Conservation (phyloP, 73 alveolate species). For the Paramecium sexaurelia region DNA sequence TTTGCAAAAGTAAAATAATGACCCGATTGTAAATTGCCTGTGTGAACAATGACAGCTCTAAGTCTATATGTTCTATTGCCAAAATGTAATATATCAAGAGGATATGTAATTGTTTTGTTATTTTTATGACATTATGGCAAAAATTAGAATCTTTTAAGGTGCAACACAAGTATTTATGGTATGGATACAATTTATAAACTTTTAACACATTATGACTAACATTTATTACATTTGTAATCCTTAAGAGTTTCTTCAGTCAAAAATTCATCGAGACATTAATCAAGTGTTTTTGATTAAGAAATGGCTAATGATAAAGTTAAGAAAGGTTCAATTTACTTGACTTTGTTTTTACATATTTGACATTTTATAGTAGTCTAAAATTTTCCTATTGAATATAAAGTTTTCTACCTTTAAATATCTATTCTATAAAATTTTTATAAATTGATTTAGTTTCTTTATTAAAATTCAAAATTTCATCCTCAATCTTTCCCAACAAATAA, state of each 20-base stretch:
- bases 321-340: neutral
- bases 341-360: neutral
- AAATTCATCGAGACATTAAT: conserved; percentile 20
- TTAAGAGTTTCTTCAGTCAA: neutral
- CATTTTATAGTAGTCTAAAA: neutral
- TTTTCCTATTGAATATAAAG: neutral
- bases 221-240: conserved; percentile 19
- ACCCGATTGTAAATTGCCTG: neutral
- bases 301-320: conserved; percentile 25
- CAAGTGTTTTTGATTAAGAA: conserved; percentile 3
- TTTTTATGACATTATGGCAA: conserved; percentile 36
- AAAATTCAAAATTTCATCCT: neutral
- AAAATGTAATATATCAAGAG: neutral
- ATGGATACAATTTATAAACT: neutral
- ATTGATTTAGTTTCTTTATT: neutral
- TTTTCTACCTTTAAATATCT: conserved; percentile 18
- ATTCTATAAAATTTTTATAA: neutral
- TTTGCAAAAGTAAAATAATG: neutral
- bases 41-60: conserved; percentile 17
- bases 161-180: neutral
- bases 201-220: neutral
- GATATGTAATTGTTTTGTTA: conserved; percentile 22
- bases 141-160: conserved; percentile 11
- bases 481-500: neutral
- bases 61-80: conserved; percentile 14